These are phyloP conservation scores for Agrostemma githago DNA, from an alignment of 148 eudicot genomes.

Conservation along the genomic window DNA sequence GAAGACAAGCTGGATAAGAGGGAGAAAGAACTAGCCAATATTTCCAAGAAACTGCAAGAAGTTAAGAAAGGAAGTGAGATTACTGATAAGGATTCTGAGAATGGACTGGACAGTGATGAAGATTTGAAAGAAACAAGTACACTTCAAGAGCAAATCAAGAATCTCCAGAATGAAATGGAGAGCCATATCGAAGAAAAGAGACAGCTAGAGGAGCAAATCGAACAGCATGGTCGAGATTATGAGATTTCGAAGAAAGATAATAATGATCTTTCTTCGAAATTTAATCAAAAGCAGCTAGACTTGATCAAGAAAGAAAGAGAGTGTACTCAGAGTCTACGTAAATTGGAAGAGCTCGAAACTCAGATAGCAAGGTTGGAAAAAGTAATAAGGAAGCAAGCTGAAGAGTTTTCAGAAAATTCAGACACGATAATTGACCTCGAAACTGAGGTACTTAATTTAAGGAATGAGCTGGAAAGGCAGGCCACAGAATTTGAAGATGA, in stretches of 20 bases:
- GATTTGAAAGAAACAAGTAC: slow-evolving; percentile 33
- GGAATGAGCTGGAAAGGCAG: slow-evolving; percentile 62
- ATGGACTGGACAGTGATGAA: slow-evolving; percentile 20
- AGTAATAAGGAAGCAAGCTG: slow-evolving; percentile 47
- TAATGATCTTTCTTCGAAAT: slow-evolving; percentile 36
- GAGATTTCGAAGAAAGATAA: slow-evolving; percentile 56
- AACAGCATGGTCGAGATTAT: slow-evolving; percentile 40
- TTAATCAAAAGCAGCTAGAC: slow-evolving; percentile 48
- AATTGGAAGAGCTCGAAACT: slow-evolving; percentile 48
- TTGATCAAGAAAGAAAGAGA: slow-evolving; percentile 56
- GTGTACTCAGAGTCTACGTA: slow-evolving; percentile 38
- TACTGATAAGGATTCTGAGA: slow-evolving; percentile 19
- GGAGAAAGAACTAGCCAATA: slow-evolving; percentile 43
- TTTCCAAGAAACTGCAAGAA: slow-evolving; percentile 34
- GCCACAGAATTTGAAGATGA: slow-evolving; percentile 52
- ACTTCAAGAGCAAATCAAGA: slow-evolving; percentile 40
- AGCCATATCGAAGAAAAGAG: slow-evolving; percentile 42
- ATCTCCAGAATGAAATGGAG: slow-evolving; percentile 55
- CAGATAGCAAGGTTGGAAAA: slow-evolving; percentile 55
- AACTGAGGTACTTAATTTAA: slow-evolving; percentile 45
- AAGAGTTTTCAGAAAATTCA: slow-evolving; percentile 52
- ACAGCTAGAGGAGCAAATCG: slow-evolving; percentile 38
- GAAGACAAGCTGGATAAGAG: slow-evolving; percentile 55
- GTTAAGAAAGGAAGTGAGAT: slow-evolving; percentile 29
- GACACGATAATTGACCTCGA: slow-evolving; percentile 47